Conservation (phyloP, 345 rosid species). For the Salix udensis region DNA sequence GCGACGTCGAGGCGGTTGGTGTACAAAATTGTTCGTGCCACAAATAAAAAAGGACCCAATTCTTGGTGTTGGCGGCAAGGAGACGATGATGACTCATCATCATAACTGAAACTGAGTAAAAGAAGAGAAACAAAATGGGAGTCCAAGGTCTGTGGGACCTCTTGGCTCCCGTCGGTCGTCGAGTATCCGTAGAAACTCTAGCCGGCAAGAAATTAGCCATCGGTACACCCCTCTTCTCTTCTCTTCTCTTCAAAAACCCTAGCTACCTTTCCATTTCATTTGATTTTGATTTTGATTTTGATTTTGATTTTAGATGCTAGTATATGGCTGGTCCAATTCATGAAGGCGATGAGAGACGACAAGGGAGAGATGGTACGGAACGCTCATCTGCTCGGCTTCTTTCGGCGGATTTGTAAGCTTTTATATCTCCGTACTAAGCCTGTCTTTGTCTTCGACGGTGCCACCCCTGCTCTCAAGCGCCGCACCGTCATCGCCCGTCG, state of each 20-base stretch:
- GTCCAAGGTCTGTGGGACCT: slow-evolving; percentile 85
- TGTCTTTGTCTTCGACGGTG: slow-evolving; percentile 91
- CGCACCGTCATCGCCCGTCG: slow-evolving; percentile 91
- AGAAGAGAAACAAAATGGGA: slow-evolving; percentile 36
- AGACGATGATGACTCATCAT: not conserved
- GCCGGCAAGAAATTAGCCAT: slow-evolving; percentile 81
- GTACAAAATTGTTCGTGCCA: not conserved
- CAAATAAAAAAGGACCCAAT: not conserved
- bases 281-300: too few relatives aligned
- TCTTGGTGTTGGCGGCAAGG: not conserved
- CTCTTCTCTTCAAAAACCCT: not conserved
- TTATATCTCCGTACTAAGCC: slow-evolving; percentile 77
- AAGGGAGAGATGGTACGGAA: slow-evolving; percentile 88
- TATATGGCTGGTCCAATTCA: slow-evolving; percentile 95
- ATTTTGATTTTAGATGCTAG: slow-evolving; percentile 60
- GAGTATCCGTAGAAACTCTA: slow-evolving; percentile 92
- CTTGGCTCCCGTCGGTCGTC: slow-evolving; percentile 86
- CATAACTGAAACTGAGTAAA: not conserved
- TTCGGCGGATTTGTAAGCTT: slow-evolving; percentile 89
- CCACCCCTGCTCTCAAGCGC: slow-evolving; percentile 82
- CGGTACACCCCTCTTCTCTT: slow-evolving; percentile 38
- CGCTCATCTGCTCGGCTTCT: slow-evolving; percentile 88
- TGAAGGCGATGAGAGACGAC: slow-evolving; percentile 97
- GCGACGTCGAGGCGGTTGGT: not conserved
- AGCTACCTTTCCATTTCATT: not conserved